A percentile compares a stretch with the other conserved stretches of the same genome.
Conservation (phyloP, 1,139 yeast species). For the Saccharomycopsis crataegensis region DNA sequence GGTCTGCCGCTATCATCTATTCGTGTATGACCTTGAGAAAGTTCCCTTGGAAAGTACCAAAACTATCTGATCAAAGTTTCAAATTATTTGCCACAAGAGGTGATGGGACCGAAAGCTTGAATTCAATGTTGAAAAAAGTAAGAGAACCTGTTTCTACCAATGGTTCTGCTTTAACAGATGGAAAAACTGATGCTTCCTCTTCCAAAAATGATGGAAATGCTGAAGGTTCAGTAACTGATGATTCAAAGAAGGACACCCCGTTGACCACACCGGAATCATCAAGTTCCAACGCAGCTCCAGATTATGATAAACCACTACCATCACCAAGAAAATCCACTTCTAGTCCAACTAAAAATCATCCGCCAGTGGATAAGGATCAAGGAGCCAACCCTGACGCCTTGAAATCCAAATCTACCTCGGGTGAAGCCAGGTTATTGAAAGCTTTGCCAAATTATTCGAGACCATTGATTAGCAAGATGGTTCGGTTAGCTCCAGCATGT, state of each 20-base stretch:
- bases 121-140: constrained; percentile 28
- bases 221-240: background rate
- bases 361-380: background rate
- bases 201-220: background rate
- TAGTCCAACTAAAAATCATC: background rate
- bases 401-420: constrained; percentile 37
- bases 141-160: constrained; percentile 25
- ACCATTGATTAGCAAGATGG: constrained; percentile 62
- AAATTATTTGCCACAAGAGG: constrained; percentile 52
- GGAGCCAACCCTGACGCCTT: background rate
- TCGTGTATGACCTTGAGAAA: constrained; percentile 67
- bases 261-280: constrained; percentile 9
- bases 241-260: constrained; percentile 1
- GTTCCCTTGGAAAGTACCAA: constrained; percentile 92
- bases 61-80: constrained; percentile 78
- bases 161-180: constrained; percentile 24
- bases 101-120: constrained; percentile 30
- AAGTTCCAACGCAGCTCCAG: background rate
- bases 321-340: background rate
- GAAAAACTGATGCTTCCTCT: background rate
- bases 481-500: constrained; percentile 76
- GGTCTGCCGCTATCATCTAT: constrained; percentile 73
- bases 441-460: constrained; percentile 69
- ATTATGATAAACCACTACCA: constrained; percentile 4
- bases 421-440: constrained; percentile 60